These are phyloP conservation scores for Pleurotus eryngii DNA, from an alignment of 768 basidiomycete genomes.

Conservation along the genomic window DNA sequence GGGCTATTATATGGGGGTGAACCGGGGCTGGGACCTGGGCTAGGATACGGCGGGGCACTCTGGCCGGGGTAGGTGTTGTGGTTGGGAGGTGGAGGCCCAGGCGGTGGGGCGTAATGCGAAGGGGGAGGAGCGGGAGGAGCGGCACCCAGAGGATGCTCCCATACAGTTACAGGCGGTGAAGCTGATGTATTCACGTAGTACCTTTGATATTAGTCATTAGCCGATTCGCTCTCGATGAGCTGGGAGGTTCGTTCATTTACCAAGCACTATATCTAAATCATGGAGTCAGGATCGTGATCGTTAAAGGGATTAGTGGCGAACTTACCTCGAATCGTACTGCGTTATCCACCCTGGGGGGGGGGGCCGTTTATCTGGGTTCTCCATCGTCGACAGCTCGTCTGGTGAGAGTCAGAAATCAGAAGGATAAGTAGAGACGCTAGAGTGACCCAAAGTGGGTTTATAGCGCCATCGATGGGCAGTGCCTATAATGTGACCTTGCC, in stretches of 20 bases:
- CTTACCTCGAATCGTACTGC: constrained; percentile 65
- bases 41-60: constrained; percentile 11
- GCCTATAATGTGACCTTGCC: constrained; percentile 7
- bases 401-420: constrained; percentile 10
- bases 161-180: constrained; percentile 60
- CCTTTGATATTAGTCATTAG: constrained; percentile 46
- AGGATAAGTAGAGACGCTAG: constrained; percentile 5
- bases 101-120: constrained; percentile 34
- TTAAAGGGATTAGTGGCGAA: constrained; percentile 21
- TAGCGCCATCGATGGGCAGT: constrained; percentile 8
- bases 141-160: constrained; percentile 69
- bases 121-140: constrained; percentile 34
- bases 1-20: constrained; percentile 26
- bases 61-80: constrained; percentile 21
- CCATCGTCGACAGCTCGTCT: constrained; percentile 12
- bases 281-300: constrained; percentile 15
- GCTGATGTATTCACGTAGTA: constrained; percentile 72
- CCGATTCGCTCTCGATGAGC: not conserved
- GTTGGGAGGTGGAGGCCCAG: constrained; percentile 43
- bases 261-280: constrained; percentile 6
- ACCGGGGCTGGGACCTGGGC: constrained; percentile 10
- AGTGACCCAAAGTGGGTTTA: constrained; percentile 5
- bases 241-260: not conserved
- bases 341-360: constrained; percentile 34
- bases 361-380: constrained; percentile 44